phyloP scores from a whole-genome alignment of 164 flowering plant species.

The Euptelea pleiosperma region DNA sequence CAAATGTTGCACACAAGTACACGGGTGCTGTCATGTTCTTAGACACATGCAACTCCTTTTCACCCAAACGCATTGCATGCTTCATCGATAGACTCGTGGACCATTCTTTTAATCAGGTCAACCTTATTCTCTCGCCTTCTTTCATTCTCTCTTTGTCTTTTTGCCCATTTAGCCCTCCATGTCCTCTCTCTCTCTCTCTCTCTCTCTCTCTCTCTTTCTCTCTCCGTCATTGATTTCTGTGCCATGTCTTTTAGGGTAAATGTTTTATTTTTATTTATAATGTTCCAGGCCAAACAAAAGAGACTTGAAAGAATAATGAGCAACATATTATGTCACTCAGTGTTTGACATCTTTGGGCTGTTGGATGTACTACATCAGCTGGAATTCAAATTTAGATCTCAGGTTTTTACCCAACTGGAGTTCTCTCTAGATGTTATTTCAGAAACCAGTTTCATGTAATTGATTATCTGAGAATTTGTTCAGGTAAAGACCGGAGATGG shows the following conservation, averaged over 20 bases:
- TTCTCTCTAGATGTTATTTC: background rate
- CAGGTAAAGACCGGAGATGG: conserved; percentile 29
- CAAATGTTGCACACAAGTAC: conserved; percentile 48
- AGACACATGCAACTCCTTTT: conserved; percentile 80
- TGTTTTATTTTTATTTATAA: background rate
- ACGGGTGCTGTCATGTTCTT: conserved; percentile 46
- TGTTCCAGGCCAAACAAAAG: conserved; percentile 31
- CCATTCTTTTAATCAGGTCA: conserved; percentile 35
- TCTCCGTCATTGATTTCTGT: no score
- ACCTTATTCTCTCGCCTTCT: background rate
- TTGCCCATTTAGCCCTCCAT: background rate
- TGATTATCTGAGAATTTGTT: conserved; percentile 4
- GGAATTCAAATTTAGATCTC: conserved; percentile 35
- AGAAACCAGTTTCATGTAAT: conserved; percentile 6
- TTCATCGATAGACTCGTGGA: conserved; percentile 24
- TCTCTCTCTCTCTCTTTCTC: no score
- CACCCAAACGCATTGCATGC: conserved; percentile 55
- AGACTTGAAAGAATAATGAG: conserved; percentile 50
- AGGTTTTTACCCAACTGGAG: conserved; percentile 38
- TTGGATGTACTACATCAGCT: conserved; percentile 57
- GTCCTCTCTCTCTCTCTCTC: no score
- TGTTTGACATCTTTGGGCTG: conserved; percentile 64
- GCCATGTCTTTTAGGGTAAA: no score
- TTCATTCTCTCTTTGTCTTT: background rate
- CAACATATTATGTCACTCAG: conserved; percentile 52